Conservation (phyloP, 2,329 filamentous ascomycete species). For the Ascochyta clinopodiicola region DNA sequence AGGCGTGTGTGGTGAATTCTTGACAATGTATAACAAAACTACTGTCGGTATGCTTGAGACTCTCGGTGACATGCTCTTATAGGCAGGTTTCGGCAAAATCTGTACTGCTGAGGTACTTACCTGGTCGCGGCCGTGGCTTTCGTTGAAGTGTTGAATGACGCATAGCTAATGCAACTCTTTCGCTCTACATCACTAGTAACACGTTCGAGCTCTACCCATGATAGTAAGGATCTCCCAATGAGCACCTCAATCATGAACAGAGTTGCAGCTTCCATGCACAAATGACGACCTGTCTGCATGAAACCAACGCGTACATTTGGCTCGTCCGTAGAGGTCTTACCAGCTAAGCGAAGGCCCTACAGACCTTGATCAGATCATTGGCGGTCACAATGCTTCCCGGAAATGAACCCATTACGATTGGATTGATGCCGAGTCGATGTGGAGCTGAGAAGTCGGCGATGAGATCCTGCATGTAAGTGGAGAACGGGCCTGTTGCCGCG, state of each 20-base stretch:
- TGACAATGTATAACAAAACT: neutral
- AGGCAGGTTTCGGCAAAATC: neutral
- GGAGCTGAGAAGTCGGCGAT: constrained; percentile 16
- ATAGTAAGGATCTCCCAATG: constrained; percentile 3
- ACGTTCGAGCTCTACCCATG: neutral
- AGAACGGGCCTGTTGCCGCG: constrained; percentile 4
- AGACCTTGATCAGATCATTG: neutral
- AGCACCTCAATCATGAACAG: neutral
- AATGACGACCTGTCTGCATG: neutral
- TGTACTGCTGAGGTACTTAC: neutral
- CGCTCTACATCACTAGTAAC: neutral
- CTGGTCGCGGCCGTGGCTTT: neutral
- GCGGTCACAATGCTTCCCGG: neutral
- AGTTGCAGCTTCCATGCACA: neutral
- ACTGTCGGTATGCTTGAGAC: neutral
- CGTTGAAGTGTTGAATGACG: constrained; percentile 1
- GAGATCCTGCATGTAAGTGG: constrained; percentile 16
- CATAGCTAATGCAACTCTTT: constrained; percentile 2
- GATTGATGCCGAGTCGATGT: neutral
- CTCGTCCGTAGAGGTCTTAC: neutral
- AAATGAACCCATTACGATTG: neutral
- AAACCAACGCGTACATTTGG: neutral
- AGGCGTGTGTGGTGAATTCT: neutral
- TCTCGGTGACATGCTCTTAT: neutral
- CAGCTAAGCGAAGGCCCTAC: neutral